These are phyloP conservation scores for Schizopora paradoxa DNA, from an alignment of 1,284 basidiomycete species.

Conservation along the genomic window DNA sequence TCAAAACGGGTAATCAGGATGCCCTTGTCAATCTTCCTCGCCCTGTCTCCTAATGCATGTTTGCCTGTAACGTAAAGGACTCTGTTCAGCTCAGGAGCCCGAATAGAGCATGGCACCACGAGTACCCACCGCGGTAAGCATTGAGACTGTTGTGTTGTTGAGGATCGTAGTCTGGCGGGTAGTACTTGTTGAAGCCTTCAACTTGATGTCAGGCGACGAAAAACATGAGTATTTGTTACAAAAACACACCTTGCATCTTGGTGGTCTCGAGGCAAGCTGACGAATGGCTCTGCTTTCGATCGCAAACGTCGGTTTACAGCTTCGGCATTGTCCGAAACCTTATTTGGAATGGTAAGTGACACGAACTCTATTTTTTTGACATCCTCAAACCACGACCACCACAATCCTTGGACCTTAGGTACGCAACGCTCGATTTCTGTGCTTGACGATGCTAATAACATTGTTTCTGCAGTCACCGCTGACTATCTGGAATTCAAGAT, in stretches of 20 bases:
- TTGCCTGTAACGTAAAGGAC: constrained; percentile 59
- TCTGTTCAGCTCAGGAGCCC: constrained; percentile 21
- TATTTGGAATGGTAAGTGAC: constrained; percentile 15
- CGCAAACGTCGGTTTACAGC: too few relatives aligned
- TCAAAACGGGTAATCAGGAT: constrained; percentile 93
- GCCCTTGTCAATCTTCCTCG: constrained; percentile 89
- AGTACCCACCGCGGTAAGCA: constrained; percentile 56
- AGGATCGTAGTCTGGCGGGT: constrained; percentile 89
- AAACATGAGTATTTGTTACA: too few relatives aligned
- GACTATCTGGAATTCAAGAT: constrained; percentile 70
- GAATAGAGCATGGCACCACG: not conserved
- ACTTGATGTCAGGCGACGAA: too few relatives aligned
- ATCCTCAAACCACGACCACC: constrained; percentile 19
- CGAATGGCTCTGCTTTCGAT: too few relatives aligned
- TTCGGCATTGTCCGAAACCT: too few relatives aligned
- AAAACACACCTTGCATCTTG: constrained; percentile 36
- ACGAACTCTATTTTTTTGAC: constrained; percentile 24
- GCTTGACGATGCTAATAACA: not conserved
- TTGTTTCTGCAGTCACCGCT: constrained; percentile 33
- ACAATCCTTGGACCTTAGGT: constrained; percentile 32
- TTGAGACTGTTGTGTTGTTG: constrained; percentile 80
- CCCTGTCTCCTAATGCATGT: constrained; percentile 90
- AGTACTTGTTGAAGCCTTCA: constrained; percentile 87
- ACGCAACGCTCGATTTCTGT: constrained; percentile 17
- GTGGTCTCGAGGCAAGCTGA: too few relatives aligned